phyloP scores from a whole-genome alignment of 2,329 filamentous ascomycete species.

The Fusarium cicatricum region DNA sequence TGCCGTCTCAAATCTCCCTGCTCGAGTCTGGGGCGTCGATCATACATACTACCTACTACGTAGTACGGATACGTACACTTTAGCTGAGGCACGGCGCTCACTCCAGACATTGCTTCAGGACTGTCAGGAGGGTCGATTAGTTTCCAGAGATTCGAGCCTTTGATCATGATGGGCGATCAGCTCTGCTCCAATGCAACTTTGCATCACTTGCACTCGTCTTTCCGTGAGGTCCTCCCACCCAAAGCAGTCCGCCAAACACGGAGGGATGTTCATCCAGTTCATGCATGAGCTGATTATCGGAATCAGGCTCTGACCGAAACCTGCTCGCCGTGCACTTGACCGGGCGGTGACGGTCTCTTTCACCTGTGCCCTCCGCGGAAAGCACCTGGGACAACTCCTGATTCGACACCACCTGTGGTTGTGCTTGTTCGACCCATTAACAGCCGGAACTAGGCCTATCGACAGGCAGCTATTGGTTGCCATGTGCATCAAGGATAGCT shows the following conservation, averaged over 20 bases:
- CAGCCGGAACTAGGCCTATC: constrained; percentile 19
- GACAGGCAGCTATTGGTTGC: constrained; percentile 17
- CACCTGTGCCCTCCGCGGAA: constrained; percentile 21
- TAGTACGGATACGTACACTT: too few relatives aligned
- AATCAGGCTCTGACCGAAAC: constrained; percentile 31
- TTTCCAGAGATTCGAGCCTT: not conserved
- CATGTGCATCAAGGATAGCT: constrained; percentile 18
- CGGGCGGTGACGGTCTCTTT: constrained; percentile 27
- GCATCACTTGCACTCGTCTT: not conserved
- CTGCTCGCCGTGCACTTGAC: constrained; percentile 35
- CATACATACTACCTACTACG: too few relatives aligned
- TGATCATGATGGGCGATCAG: not conserved
- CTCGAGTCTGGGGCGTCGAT: constrained; percentile 40
- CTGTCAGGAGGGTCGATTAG: constrained; percentile 21
- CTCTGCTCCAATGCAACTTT: constrained; percentile 5
- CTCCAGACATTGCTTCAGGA: constrained; percentile 27
- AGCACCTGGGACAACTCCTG: constrained; percentile 22
- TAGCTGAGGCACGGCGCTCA: constrained; percentile 38
- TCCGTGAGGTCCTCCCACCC: constrained; percentile 10
- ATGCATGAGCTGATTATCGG: constrained; percentile 41
- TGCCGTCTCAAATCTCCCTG: constrained; percentile 36
- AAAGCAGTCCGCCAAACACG: constrained; percentile 24
- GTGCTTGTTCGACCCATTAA: constrained; percentile 28
- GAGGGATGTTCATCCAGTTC: constrained; percentile 32
- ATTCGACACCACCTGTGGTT: constrained; percentile 27